A percentile compares a stretch with the other conserved stretches of the same genome.
Evolutionary conservation across 1,284 basidiomycete genomes (phyloP).

Genomic region (Austropuccinia psidii): DNA sequence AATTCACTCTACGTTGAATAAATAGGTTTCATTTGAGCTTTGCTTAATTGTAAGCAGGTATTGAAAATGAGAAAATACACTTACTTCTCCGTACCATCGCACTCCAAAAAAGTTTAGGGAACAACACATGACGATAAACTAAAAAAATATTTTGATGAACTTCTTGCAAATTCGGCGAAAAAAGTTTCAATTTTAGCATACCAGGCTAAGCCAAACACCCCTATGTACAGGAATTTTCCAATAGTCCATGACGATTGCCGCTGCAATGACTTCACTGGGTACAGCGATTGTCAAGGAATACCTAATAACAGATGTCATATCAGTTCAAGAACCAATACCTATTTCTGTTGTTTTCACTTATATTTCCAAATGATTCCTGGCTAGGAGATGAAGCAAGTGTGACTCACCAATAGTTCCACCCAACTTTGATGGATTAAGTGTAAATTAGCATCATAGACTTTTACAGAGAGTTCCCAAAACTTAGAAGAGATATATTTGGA

Average conservation of each 20-base stretch:
- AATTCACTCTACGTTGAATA: conserved; percentile 34
- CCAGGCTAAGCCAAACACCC: conserved; percentile 1
- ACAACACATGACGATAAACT: conserved; percentile 38
- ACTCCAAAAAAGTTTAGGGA: conserved; percentile 53
- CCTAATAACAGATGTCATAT: background rate
- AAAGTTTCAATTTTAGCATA: background rate
- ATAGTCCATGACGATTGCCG: conserved; percentile 31
- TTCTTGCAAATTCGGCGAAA: background rate
- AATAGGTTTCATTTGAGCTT: background rate
- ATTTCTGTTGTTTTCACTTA: background rate
- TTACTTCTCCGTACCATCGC: conserved; percentile 57
- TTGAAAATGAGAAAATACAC: conserved; percentile 3
- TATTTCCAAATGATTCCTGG: background rate
- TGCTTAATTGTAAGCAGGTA: background rate
- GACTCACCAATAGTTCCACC: conserved; percentile 36
- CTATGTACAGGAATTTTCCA: conserved; percentile 40
- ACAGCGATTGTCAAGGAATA: conserved; percentile 54
- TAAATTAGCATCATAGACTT: background rate
- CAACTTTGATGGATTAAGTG: conserved; percentile 18
- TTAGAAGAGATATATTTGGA: background rate
- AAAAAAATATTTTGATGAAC: conserved; percentile 31
- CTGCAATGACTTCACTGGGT: conserved; percentile 38
- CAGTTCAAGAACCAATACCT: too few relatives aligned
- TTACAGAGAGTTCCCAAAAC: background rate
- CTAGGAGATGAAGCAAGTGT: background rate